Evolutionary conservation across 1,284 basidiomycete genomes (phyloP).

Genomic region (Pyrrhoderma lamaoense): DNA sequence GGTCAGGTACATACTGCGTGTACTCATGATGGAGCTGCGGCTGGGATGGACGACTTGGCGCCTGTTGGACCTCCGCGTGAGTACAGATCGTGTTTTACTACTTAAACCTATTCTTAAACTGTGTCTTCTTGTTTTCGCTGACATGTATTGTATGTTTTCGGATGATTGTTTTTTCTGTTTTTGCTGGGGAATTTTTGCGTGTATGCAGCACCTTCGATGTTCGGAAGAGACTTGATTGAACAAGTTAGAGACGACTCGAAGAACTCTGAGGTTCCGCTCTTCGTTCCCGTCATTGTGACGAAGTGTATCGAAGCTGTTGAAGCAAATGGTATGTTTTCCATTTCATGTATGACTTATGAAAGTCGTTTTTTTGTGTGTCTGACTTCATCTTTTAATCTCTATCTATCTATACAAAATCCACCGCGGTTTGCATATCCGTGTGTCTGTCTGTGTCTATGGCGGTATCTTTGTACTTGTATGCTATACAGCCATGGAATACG

Average conservation of each 20-base stretch:
- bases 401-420: too few species aligned
- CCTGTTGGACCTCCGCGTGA: slow-evolving; percentile 42
- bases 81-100: slow-evolving; percentile 24
- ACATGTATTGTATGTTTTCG: too few species aligned
- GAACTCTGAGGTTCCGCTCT: slow-evolving; percentile 40
- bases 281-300: slow-evolving; percentile 85
- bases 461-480: too few species aligned
- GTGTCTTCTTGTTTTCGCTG: neutral
- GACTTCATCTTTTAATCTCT: neutral
- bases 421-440: too few species aligned
- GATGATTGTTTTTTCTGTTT: too few species aligned
- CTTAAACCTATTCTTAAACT: slow-evolving; percentile 9
- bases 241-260: slow-evolving; percentile 73
- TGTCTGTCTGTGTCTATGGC: too few species aligned
- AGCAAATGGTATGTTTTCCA: slow-evolving; percentile 50
- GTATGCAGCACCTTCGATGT: slow-evolving; percentile 83
- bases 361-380: neutral
- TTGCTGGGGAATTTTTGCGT: too few species aligned
- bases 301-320: slow-evolving; percentile 96
- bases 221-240: slow-evolving; percentile 81
- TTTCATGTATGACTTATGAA: slow-evolving; percentile 3
- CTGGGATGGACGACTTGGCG: slow-evolving; percentile 29
- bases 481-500: slow-evolving; percentile 73
- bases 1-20: slow-evolving; percentile 53
- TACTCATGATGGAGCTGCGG: slow-evolving; percentile 35